phyloP scores from a whole-genome alignment of 2,329 filamentous ascomycete genomes.

The Pseudogymnoascus sp. region DNA sequence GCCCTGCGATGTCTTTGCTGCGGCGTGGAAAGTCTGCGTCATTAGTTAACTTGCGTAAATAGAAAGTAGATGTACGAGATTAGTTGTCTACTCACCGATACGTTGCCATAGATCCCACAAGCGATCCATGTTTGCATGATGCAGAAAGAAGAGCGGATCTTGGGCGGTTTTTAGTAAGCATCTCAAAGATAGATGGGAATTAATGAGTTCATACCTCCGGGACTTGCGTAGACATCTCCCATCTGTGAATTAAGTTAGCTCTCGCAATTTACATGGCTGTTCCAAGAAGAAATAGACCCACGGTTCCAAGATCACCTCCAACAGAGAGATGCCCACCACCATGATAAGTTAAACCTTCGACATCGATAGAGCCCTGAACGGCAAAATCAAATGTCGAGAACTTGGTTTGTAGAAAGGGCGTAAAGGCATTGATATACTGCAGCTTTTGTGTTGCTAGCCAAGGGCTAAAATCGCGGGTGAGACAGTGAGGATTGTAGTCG shows the following conservation, averaged over 20 bases:
- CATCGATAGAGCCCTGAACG: conserved; percentile 20
- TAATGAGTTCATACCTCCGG: not conserved
- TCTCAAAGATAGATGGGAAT: not conserved
- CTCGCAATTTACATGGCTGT: not conserved
- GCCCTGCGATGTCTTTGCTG: conserved; percentile 26
- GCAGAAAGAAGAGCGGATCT: conserved; percentile 31
- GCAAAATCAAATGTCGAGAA: conserved; percentile 26
- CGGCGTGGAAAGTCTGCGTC: conserved; percentile 10
- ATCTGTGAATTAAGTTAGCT: not conserved
- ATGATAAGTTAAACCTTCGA: conserved; percentile 21
- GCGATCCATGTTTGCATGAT: conserved; percentile 23
- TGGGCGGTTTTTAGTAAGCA: conserved; percentile 17
- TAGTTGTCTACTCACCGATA: conserved; percentile 20
- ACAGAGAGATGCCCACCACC: conserved; percentile 23
- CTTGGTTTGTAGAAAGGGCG: conserved; percentile 16
- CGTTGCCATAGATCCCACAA: conserved; percentile 29
- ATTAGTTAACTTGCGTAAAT: not conserved
- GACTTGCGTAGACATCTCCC: not conserved
- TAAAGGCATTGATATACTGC: conserved; percentile 11
- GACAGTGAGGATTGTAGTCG: conserved; percentile 27
- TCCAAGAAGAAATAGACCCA: conserved; percentile 22
- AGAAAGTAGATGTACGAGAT: not conserved
- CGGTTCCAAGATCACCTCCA: conserved; percentile 27
- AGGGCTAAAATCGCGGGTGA: conserved; percentile 27
- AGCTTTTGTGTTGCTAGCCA: conserved; percentile 15